Evolutionary conservation across 495 filamentous ascomycete species (phyloP).

Genomic region (Aspergillus leporis): DNA sequence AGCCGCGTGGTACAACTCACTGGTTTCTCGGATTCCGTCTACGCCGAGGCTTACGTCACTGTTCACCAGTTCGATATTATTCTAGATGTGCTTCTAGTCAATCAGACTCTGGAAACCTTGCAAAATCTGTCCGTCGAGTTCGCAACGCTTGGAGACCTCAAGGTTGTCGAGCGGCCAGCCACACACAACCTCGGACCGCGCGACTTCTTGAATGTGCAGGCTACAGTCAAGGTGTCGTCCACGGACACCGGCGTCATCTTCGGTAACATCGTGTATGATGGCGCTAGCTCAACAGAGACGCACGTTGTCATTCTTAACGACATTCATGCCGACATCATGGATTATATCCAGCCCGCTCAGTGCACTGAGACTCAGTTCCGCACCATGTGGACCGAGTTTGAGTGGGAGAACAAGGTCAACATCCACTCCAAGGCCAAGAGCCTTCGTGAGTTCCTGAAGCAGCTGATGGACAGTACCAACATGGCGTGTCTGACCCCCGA

Average conservation of each 20-base stretch:
- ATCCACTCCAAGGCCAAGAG: slow-evolving; percentile 96
- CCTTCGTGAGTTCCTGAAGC: slow-evolving; percentile 87
- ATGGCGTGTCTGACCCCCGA: slow-evolving; percentile 98
- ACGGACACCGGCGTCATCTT: slow-evolving; percentile 99
- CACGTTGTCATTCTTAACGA: slow-evolving; percentile 99
- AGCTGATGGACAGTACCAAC: slow-evolving; percentile 96
- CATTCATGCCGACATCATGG: slow-evolving; percentile 99
- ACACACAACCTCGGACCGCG: slow-evolving; percentile 94
- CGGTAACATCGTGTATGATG: slow-evolving; percentile 98
- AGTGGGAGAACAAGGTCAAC: slow-evolving; percentile 99
- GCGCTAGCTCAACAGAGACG: slow-evolving; percentile 89
- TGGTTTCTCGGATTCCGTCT: slow-evolving; percentile 97
- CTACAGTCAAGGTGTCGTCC: slow-evolving; percentile 98
- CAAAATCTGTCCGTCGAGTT: slow-evolving; percentile 98
- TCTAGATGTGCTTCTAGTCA: slow-evolving; percentile 93
- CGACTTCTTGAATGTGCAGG: slow-evolving; percentile 96
- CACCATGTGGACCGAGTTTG: slow-evolving; percentile 99
- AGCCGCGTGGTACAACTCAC: slow-evolving; percentile 96
- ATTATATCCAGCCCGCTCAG: slow-evolving; percentile 96
- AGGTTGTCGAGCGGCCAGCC: slow-evolving; percentile 94
- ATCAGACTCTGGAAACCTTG: slow-evolving; percentile 94
- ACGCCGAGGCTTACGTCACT: slow-evolving; percentile 97
- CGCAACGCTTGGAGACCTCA: slow-evolving; percentile 94
- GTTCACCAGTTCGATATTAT: slow-evolving; percentile 99
- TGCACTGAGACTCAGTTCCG: slow-evolving; percentile 99